Percentiles rank a stretch among this genome's conserved stretches.
Evolutionary conservation across 371 early-diverging fungal species (phyloP).

Genomic region (Apophysomyces ossiformis): DNA sequence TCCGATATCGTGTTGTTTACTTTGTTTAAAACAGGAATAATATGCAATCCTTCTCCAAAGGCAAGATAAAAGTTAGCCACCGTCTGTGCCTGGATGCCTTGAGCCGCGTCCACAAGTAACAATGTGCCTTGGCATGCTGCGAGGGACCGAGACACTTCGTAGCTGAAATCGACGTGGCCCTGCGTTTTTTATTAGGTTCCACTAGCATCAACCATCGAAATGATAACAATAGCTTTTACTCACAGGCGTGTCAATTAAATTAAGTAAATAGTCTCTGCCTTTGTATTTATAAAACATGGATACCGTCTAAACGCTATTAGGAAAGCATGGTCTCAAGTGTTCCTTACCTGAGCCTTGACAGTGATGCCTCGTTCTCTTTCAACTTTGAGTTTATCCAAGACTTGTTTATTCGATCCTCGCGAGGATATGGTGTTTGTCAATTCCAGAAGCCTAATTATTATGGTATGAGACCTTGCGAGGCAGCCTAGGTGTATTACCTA

Average conservation of each 20-base stretch:
- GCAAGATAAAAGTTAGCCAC: slow-evolving; percentile 97
- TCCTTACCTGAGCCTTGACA: slow-evolving; percentile 90
- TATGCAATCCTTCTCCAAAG: slow-evolving; percentile 82
- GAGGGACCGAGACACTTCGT: slow-evolving; percentile 91
- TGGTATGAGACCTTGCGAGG: not conserved
- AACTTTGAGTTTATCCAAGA: slow-evolving; percentile 93
- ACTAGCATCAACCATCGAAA: not conserved
- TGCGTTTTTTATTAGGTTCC: slow-evolving; percentile 17
- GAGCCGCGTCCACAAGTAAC: slow-evolving; percentile 88
- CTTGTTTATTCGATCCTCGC: slow-evolving; percentile 81
- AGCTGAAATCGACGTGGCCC: slow-evolving; percentile 86
- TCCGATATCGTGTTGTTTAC: slow-evolving; percentile 26
- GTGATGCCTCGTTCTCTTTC: slow-evolving; percentile 97
- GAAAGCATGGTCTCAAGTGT: not conserved
- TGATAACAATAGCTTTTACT: not conserved
- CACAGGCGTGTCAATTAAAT: slow-evolving; percentile 91
- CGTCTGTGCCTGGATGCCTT: slow-evolving; percentile 94
- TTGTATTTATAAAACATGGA: slow-evolving; percentile 86
- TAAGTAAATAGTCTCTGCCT: slow-evolving; percentile 78
- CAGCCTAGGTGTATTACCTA: slow-evolving; percentile 39
- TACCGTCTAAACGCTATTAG: slow-evolving; percentile 62
- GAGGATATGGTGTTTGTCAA: slow-evolving; percentile 79
- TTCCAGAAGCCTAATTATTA: slow-evolving; percentile 68
- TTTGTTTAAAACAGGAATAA: slow-evolving; percentile 96
- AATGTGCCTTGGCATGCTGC: slow-evolving; percentile 92